Percentiles rank a stretch among this genome's conserved stretches.
phyloP scores from a whole-genome alignment of 495 filamentous ascomycete species.

The Penicillium bovifimosum region DNA sequence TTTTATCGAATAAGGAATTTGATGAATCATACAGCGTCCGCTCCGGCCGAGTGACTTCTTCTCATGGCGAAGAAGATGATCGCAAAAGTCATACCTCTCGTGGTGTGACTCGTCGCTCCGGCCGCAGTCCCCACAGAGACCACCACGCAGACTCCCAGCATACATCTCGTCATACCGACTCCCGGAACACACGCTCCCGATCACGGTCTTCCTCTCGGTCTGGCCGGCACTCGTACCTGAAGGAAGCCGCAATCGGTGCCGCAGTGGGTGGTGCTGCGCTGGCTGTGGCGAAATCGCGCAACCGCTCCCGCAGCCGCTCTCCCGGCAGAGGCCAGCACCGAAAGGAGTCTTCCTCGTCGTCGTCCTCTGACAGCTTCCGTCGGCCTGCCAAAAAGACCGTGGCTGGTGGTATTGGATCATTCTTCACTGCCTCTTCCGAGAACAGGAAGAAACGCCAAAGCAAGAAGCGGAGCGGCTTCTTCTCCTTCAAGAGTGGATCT shows the following conservation, averaged over 20 bases:
- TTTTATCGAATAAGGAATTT: conserved; percentile 50
- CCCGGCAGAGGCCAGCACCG: conserved; percentile 25
- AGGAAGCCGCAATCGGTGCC: conserved; percentile 42
- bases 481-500: conserved; percentile 50
- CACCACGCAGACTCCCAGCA: conserved; percentile 20
- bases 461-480: conserved; percentile 49
- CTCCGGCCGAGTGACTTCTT: conserved; percentile 37
- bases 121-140: conserved; percentile 30
- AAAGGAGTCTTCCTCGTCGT: conserved; percentile 35
- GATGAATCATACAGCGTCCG: conserved; percentile 56
- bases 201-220: conserved; percentile 42
- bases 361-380: conserved; percentile 31
- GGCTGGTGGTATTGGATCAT: conserved; percentile 31
- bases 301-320: conserved; percentile 28
- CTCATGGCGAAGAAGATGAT: conserved; percentile 36
- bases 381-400: conserved; percentile 25
- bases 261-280: conserved; percentile 40
- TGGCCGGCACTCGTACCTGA: conserved; percentile 34
- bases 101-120: conserved; percentile 33
- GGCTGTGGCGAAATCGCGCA: conserved; percentile 27
- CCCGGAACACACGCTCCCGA: conserved; percentile 36
- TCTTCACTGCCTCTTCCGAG: conserved; percentile 48
- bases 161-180: not conserved
- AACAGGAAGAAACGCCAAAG: conserved; percentile 39
- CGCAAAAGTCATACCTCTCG: conserved; percentile 43